Percentiles rank a stretch among this genome's conserved stretches.
Evolutionary conservation across 2,329 filamentous ascomycete species (phyloP).

Genomic region (Aspergillus piperis): DNA sequence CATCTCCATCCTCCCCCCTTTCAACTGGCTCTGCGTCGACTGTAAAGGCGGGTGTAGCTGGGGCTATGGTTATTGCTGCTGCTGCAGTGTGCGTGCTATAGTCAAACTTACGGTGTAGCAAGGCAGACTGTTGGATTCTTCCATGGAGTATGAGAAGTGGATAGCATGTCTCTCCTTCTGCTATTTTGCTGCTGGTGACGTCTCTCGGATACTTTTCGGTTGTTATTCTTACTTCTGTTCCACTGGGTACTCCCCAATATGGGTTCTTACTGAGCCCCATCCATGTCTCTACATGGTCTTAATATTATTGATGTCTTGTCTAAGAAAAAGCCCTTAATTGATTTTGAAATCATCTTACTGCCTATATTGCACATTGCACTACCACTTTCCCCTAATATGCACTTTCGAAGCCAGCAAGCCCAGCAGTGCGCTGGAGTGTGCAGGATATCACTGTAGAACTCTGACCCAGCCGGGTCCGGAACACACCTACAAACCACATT

Average conservation of each 20-base stretch:
- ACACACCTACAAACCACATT: no score
- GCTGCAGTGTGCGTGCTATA: conserved; percentile 11
- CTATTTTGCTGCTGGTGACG: not conserved
- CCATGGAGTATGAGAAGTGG: not conserved
- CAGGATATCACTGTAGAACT: no score
- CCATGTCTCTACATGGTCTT: not conserved
- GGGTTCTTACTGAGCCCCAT: not conserved
- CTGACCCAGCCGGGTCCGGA: no score
- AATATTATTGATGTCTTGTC: not conserved
- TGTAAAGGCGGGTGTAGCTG: conserved; percentile 29
- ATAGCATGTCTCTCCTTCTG: not conserved
- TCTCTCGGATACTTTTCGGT: not conserved
- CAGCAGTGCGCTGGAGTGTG: no score
- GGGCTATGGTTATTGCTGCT: conserved; percentile 27
- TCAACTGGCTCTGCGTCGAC: not conserved
- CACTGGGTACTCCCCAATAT: not conserved
- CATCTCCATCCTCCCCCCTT: conserved; percentile 1
- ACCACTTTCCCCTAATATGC: not conserved
- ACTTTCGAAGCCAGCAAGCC: no score
- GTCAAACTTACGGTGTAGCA: not conserved
- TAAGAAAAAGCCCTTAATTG: not conserved
- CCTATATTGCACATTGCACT: not conserved
- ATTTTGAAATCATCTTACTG: not conserved
- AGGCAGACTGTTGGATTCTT: not conserved
- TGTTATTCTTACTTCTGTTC: not conserved